Base-by-base conservation (phyloP, 1,284 basidiomycete species). In the Cystobasidium pallidum region DNA sequence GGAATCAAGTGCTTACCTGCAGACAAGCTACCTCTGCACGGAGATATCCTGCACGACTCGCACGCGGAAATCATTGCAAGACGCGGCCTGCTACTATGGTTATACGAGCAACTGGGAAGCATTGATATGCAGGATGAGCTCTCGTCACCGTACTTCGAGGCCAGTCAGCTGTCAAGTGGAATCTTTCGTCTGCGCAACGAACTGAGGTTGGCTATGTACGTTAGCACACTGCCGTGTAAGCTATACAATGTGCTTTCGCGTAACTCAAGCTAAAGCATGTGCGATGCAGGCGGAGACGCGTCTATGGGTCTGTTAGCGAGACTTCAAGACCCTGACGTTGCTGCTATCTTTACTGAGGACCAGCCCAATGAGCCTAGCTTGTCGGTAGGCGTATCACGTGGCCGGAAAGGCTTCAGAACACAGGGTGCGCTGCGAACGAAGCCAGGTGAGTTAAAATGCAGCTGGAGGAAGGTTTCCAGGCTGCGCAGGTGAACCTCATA, bases 11-110 rank as follows among this genome's bases (percentile, higher is more conserved):
- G 91, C 76, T 85, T 94, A 0, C 91, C 94, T 0, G 85, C 83
- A 15, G 77, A 81, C 0, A 84, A 85, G 59, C 83, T 92, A 0
- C 88, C 91, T 0, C 78, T 80, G 1, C 82, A 84, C n/a, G 94
- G 94, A 0, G 91, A 96, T 77, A 85, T 88, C 0, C 75, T 97
- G 30, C 92, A 95, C 78, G 94, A 97, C 78, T 88, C 86, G 59
- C 94, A 97, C 80, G 94, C 94, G 2, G 94, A 97, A 81, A 86
- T 95, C 19, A 84, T 96, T 17, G 91, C 92, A 0, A 84, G 91
- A 32, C 85, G 94, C 21, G 89, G 89, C 1, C 88, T 90, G 1
- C 79, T 90, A 43, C 85, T 87, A n/a, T 97, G 91, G 91, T 82
- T 94, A 55, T 80, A 93, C 30, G 86, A 88, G 63, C 89, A 94